Percentiles rank a stretch among this genome's conserved stretches.
phyloP scores from a whole-genome alignment of 331 rosid genomes.

The Malus hybrid region DNA sequence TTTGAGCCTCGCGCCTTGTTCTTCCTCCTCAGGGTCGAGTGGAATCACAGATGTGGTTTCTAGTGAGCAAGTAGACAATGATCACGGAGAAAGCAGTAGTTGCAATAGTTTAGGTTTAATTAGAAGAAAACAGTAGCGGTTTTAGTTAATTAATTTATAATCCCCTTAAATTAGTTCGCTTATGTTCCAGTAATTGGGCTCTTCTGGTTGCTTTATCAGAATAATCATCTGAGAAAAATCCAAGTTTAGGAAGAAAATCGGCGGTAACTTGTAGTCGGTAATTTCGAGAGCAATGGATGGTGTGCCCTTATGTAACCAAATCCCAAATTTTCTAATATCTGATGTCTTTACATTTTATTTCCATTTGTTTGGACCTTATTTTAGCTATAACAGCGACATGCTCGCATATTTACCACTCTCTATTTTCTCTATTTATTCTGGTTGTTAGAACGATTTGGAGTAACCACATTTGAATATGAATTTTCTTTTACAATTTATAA shows the following conservation, averaged over 20 bases:
- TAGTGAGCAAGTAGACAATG: constrained; percentile 38
- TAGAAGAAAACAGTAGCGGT: constrained; percentile 35
- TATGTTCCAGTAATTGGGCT: constrained; percentile 17
- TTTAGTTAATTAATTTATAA: not conserved
- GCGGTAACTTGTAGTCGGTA: constrained; percentile 31
- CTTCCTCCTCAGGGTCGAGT: constrained; percentile 53
- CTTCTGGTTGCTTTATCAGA: constrained; percentile 16
- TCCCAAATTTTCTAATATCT: constrained; percentile 9
- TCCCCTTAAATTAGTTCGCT: not conserved
- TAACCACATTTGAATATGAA: no score
- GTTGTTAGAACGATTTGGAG: not conserved
- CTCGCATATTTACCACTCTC: not conserved
- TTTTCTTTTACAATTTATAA: no score
- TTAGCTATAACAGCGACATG: not conserved
- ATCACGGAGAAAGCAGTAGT: constrained; percentile 70
- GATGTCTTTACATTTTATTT: not conserved
- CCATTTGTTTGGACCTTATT: not conserved
- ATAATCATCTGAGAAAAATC: constrained; percentile 17
- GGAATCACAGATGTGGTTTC: constrained; percentile 59
- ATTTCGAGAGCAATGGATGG: constrained; percentile 16
- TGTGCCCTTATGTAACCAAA: constrained; percentile 11
- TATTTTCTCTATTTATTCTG: not conserved
- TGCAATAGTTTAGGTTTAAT: constrained; percentile 41
- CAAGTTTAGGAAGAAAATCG: constrained; percentile 20
- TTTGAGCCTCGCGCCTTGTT: constrained; percentile 38